Base-by-base conservation (phyloP, 2,329 filamentous ascomycete genomes). In the Metarhizium album region DNA sequence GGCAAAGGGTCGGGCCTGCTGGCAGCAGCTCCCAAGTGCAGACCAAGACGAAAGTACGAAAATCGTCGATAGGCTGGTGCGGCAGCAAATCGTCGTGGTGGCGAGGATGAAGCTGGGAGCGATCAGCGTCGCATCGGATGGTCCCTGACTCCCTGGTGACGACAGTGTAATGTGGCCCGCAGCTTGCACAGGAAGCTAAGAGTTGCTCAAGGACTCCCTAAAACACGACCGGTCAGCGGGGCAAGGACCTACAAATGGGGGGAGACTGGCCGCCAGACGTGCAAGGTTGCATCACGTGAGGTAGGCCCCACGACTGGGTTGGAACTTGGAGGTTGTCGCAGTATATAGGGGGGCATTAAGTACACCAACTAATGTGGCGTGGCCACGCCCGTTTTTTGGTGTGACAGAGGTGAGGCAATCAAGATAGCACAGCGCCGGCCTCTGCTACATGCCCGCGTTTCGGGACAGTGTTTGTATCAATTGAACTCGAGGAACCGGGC, bases 11-110 rank as follows among this genome's bases (percentile, higher is more conserved):
- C 42, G 55, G 56, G 56, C 57, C 58, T 53, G 52, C 48, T 55
- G 55, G 55, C 54, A 62, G 61, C 54, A 58, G 60, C 55, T 53
- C 55, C 43, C 22, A 22, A 24, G 24, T 42, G 35, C 27, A 46
- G 24, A 18, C 20, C n/a, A 31, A n/a, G 29, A 31, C 14, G n/a
- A 14, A n/a, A 23, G 14, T 13, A 46, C 27, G 42, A n/a, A n/a
- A n/a, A n/a, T 49, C 14, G 50, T 45, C 11, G 20, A 33, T 13
- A n/a, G 29, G 29, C 50, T 9, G 31, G 31, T 31, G 50, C 29
- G 40, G 22, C 33, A 33, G 42, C 46, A 46, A 20, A 29, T 16
- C 42, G 27, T 42, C 46, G 38, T 35, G 16, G 27, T 33, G 38
- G 16, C 27, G 42, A 48, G 18, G 50, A 24, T 35, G 42, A 46